Evolutionary conservation across 352 stramenopile genomes (phyloP).

Genomic region (Thraustochytrium sp.): DNA sequence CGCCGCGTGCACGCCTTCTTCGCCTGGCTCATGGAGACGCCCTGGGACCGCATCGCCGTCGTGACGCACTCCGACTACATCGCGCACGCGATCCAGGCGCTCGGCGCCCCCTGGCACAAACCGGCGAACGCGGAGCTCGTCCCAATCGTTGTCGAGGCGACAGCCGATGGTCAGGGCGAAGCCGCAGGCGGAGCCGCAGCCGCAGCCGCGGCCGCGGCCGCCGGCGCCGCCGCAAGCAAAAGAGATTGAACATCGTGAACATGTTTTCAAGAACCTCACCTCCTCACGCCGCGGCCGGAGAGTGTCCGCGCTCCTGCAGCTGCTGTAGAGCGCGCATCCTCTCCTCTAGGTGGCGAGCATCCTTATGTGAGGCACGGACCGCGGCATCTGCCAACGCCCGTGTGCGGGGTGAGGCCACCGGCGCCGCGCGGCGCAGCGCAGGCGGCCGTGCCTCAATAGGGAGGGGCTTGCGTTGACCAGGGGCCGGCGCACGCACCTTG

Average conservation of each 20-base stretch:
- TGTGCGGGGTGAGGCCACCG: background rate
- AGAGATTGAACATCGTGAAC: too few relatives aligned
- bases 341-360: background rate
- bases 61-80: conserved; percentile 22
- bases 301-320: background rate
- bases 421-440: background rate
- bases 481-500: background rate
- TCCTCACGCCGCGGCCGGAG: too few relatives aligned
- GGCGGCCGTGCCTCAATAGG: background rate
- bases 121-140: conserved; percentile 17
- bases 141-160: background rate
- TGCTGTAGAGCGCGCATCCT: background rate
- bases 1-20: conserved; percentile 5
- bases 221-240: too few relatives aligned
- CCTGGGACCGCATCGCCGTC: conserved; percentile 5
- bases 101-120: background rate
- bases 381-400: background rate
- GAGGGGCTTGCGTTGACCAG: background rate
- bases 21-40: conserved; percentile 7
- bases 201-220: too few relatives aligned
- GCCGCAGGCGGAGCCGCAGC: too few relatives aligned
- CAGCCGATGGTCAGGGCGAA: too few relatives aligned
- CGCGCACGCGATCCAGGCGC: conserved; percentile 2
- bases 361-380: background rate
- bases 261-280: too few relatives aligned